Base-by-base conservation (phyloP, 2,329 filamentous ascomycete species). In the Microascus cirrosus region DNA sequence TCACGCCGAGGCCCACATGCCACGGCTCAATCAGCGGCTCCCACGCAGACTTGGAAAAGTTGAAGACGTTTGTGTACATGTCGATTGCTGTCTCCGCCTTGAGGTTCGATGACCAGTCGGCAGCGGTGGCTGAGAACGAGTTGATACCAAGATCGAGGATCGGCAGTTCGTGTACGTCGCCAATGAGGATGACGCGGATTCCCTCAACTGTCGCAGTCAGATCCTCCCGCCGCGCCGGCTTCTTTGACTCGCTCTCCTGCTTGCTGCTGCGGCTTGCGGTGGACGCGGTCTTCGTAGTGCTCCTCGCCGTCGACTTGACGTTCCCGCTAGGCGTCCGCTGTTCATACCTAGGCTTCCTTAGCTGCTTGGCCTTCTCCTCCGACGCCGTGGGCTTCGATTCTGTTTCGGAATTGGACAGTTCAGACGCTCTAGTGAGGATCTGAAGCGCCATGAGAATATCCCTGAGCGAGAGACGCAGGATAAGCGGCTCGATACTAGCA, bases 1-100 rank as follows among this genome's bases (percentile, higher is more conserved):
- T 85, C 69, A 97, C 83, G 61, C 95, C 90, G 63, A 99, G 84
- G 2, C 91, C 91, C n/a, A 97, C 78, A 63, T 93, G 85, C 94
- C 94, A 99, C 8, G 95, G 95, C 69, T 99, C 94, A 28, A 99
- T 84, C 36, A 99, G 74, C 2, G 94, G 94, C 70, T 99, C 94
- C 94, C 94, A 99, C 3, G 91, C 90, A 0, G 94, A 99, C 70
- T 99, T 99, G 15, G 94, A 94, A 73, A 99, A 99, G 71, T 99
- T 99, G 77, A 96, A 99, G 28, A 99, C 87, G 66, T 97, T 99
- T 65, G 95, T 83, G 70, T 96, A 96, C 62, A 93, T 90, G 61
- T 96, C 90, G 54, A 99, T 85, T n/a, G 84, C 87, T 0, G 90
- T 89, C 67, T 96, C 90, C 0, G 90, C 93, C 65, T 86, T 91